A percentile compares a stretch with the other conserved stretches of the same genome.
Evolutionary conservation across 352 stramenopile genomes (phyloP).

Genomic region (Peronospora destructor): DNA sequence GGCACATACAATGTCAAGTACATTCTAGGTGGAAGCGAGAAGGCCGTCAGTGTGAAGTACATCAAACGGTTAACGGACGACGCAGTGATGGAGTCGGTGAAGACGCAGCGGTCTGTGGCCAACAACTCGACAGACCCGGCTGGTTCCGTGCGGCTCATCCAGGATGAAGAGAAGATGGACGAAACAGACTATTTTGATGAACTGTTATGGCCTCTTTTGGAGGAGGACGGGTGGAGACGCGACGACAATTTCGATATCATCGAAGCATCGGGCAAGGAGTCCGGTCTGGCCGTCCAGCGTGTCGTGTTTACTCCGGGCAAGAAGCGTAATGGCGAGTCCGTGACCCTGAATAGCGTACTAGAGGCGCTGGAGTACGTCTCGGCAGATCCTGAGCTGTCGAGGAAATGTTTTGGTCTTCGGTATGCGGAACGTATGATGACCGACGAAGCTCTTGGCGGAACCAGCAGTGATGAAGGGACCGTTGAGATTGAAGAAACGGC

Average conservation of each 20-base stretch:
- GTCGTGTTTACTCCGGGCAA: conserved; percentile 33
- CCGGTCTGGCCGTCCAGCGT: conserved; percentile 32
- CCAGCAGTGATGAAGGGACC: conserved; percentile 21
- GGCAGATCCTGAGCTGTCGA: conserved; percentile 31
- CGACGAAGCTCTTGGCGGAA: conserved; percentile 32
- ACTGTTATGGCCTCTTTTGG: conserved; percentile 71
- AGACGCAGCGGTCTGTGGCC: conserved; percentile 29
- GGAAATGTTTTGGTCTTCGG: conserved; percentile 68
- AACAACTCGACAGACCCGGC: conserved; percentile 23
- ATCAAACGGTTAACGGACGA: conserved; percentile 64
- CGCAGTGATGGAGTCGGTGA: conserved; percentile 68
- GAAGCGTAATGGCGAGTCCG: conserved; percentile 12
- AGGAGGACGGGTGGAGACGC: conserved; percentile 62
- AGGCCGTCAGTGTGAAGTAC: conserved; percentile 49
- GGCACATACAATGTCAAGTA: conserved; percentile 82
- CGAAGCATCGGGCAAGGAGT: conserved; percentile 36
- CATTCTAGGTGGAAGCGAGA: conserved; percentile 70
- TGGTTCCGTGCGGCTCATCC: conserved; percentile 20
- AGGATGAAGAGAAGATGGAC: conserved; percentile 39
- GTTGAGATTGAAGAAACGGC: conserved; percentile 9
- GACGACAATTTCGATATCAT: conserved; percentile 47
- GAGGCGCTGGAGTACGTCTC: conserved; percentile 58
- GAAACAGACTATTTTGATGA: conserved; percentile 73
- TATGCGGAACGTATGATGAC: conserved; percentile 41
- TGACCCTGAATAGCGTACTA: conserved; percentile 44